These are phyloP conservation scores for Cryptococcus hybrid DNA, from an alignment of 1,284 basidiomycete species.

Conservation along the genomic window DNA sequence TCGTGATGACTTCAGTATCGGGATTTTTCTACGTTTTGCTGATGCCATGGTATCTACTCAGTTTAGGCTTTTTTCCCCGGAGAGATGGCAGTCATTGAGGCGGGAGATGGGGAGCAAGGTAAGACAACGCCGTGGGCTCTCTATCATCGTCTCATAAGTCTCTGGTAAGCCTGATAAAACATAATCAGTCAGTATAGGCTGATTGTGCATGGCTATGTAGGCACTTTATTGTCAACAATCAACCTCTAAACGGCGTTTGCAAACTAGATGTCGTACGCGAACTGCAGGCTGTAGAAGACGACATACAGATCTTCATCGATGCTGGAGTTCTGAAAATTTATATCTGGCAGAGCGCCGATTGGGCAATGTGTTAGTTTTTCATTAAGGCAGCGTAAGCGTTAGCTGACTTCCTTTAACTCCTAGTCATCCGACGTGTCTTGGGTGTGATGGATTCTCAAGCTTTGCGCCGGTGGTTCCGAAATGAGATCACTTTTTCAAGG, in stretches of 20 bases:
- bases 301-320: constrained; percentile 7
- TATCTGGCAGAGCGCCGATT: constrained; percentile 28
- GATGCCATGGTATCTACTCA: background rate
- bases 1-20: background rate
- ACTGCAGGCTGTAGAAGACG: constrained; percentile 11
- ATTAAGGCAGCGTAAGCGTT: background rate
- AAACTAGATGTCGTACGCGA: constrained; percentile 11
- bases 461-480: background rate
- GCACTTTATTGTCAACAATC: constrained; percentile 6
- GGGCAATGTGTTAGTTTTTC: constrained; percentile 13
- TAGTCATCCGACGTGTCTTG: background rate
- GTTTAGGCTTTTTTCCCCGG: constrained; percentile 28
- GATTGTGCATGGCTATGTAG: constrained; percentile 1
- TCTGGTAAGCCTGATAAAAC: constrained; percentile 18
- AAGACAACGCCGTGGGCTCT: constrained; percentile 24
- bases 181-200: background rate
- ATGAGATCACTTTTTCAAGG: background rate
- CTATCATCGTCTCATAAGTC: constrained; percentile 20
- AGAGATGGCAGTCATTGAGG: constrained; percentile 4
- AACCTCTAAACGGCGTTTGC: background rate
- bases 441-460: background rate
- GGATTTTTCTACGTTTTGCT: background rate
- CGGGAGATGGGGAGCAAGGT: background rate
- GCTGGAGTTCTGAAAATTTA: constrained; percentile 13
- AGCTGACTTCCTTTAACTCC: background rate